Evolutionary conservation across 495 filamentous ascomycete genomes (phyloP).

Genomic region (Xylaria curta): DNA sequence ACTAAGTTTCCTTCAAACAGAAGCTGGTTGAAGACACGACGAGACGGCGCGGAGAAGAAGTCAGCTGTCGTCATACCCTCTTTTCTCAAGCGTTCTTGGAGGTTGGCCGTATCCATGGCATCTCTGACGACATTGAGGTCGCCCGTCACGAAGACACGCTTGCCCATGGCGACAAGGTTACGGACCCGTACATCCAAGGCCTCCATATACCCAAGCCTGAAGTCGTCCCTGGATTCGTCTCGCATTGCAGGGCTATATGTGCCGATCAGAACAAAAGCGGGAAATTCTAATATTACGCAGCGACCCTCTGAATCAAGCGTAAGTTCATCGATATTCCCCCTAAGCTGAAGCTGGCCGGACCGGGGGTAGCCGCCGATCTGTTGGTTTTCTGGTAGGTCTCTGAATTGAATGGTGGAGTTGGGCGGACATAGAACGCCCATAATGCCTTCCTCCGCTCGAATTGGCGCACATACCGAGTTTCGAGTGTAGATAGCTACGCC

Average conservation of each 20-base stretch:
- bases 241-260: conserved; percentile 88
- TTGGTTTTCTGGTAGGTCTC: conserved; percentile 76
- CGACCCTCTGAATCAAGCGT: conserved; percentile 89
- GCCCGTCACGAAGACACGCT: conserved; percentile 81
- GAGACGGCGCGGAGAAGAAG: conserved; percentile 75
- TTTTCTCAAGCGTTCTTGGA: conserved; percentile 73
- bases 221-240: conserved; percentile 83
- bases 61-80: conserved; percentile 68
- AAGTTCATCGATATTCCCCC: conserved; percentile 67
- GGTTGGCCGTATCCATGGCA: conserved; percentile 74
- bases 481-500: conserved; percentile 95
- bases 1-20: conserved; percentile 73
- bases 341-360: conserved; percentile 72
- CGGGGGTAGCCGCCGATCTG: conserved; percentile 92
- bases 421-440: conserved; percentile 82
- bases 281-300: conserved; percentile 92
- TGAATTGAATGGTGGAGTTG: conserved; percentile 74
- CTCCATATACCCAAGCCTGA: conserved; percentile 79
- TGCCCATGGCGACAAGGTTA: conserved; percentile 81
- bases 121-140: conserved; percentile 88
- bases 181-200: conserved; percentile 82
- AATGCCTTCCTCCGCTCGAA: conserved; percentile 92
- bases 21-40: conserved; percentile 85
- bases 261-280: conserved; percentile 91
- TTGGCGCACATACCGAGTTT: conserved; percentile 85